phyloP scores from a whole-genome alignment of 78 protist species.

The Thecamonas trahens region DNA sequence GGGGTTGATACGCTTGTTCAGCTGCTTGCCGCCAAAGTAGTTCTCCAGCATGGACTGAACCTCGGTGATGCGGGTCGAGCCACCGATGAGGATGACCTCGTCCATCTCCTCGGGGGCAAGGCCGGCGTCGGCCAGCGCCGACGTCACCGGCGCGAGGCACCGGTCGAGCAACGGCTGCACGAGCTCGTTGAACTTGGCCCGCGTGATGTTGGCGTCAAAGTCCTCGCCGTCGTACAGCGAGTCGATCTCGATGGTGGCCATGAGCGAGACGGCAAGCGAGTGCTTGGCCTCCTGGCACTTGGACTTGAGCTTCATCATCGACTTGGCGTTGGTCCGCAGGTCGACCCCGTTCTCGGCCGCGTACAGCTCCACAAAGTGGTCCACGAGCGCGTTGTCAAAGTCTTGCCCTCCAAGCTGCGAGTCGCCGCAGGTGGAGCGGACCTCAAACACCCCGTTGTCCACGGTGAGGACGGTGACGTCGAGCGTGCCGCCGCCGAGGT shows the following conservation, averaged over 20 bases:
- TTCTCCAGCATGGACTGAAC: constrained; percentile 76
- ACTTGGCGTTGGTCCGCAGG: constrained; percentile 69
- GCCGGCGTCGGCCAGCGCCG: constrained; percentile 75
- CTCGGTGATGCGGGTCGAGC: constrained; percentile 96
- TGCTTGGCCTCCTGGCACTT: too few relatives aligned
- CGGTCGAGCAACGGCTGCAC: constrained; percentile 65
- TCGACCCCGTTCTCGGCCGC: constrained; percentile 55
- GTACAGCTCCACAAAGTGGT: constrained; percentile 69
- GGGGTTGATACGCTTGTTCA: constrained; percentile 96
- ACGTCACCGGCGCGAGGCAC: constrained; percentile 80
- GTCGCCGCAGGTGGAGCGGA: constrained; percentile 95
- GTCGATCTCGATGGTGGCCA: constrained; percentile 90
- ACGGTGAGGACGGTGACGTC: constrained; percentile 96
- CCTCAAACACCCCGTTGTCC: constrained; percentile 95
- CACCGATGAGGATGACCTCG: constrained; percentile 97
- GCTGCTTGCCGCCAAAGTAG: constrained; percentile 78
- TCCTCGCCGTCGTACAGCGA: constrained; percentile 99
- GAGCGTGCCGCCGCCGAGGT: constrained; percentile 99
- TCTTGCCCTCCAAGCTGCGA: constrained; percentile 99
- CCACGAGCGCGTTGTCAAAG: constrained; percentile 80
- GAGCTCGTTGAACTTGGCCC: constrained; percentile 78
- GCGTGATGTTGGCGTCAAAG: constrained; percentile 72
- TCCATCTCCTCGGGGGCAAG: constrained; percentile 62
- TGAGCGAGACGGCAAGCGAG: too few relatives aligned
- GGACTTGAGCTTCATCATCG: constrained; percentile 93